phyloP scores from a whole-genome alignment of 306 rosid genomes.

The Vigna radiata region DNA sequence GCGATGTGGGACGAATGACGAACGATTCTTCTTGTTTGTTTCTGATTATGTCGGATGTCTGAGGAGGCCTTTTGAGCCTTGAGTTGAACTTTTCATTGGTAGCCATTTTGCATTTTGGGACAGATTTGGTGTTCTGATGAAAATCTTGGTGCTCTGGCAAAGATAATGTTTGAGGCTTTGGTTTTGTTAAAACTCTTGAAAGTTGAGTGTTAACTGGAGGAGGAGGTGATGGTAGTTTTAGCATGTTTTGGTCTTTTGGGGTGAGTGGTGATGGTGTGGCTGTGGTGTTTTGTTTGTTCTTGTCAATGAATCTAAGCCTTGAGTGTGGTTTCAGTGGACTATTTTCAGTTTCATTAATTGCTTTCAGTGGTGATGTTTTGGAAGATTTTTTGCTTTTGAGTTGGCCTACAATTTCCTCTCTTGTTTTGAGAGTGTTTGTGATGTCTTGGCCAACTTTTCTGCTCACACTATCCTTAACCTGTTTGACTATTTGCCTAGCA shows the following conservation, averaged over 20 bases:
- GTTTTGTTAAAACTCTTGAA: constrained; percentile 47
- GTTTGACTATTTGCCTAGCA: constrained; percentile 82
- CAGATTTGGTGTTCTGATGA: constrained; percentile 26
- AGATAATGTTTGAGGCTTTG: constrained; percentile 42
- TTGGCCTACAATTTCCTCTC: constrained; percentile 48
- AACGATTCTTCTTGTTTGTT: constrained; percentile 73
- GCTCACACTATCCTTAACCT: constrained; percentile 68
- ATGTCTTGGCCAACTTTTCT: constrained; percentile 78
- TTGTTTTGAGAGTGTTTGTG: constrained; percentile 61
- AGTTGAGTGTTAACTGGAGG: constrained; percentile 36
- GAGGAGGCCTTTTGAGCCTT: constrained; percentile 57
- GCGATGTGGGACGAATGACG: constrained; percentile 60
- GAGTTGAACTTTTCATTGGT: constrained; percentile 57
- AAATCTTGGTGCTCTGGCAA: constrained; percentile 37
- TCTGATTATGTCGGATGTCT: constrained; percentile 53
- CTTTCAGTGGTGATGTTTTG: constrained; percentile 39
- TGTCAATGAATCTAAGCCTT: constrained; percentile 60
- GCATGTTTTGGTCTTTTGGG: constrained; percentile 48
- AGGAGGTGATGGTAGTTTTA: constrained; percentile 27
- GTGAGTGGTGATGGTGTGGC: constrained; percentile 7
- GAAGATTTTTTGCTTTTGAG: constrained; percentile 52
- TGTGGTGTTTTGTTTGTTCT: constrained; percentile 36
- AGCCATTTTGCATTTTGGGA: constrained; percentile 39
- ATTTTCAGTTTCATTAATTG: constrained; percentile 50
- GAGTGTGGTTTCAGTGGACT: constrained; percentile 38